Base-by-base conservation (phyloP, 73 alveolate genomes). In the Blepharisma stoltei region DNA sequence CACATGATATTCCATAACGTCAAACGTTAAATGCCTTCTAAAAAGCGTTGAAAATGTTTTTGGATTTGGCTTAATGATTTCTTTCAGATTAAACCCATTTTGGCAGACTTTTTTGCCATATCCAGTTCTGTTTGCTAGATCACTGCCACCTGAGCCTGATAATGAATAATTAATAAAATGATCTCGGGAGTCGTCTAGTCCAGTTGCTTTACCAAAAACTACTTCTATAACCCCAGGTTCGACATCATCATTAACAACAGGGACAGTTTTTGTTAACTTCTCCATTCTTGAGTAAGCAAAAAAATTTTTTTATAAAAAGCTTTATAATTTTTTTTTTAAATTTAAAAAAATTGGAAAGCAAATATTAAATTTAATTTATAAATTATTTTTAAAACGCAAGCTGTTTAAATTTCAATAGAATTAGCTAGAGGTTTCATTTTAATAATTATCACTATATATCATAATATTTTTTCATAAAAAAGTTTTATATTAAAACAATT, bases 141-240 rank as follows among this genome's bases (percentile, higher is more conserved):
- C 23, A n/a, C 23, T 38, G 2, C 73, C 73, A 2, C 46, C 73
- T 18, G 23, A n/a, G 14, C 46, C 73, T 18, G 23, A n/a, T 38
- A 60, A 18, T 20, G 73, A 60, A 25, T 60, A 60, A 20, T n/a
- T 60, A 20, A 60, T 25, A 60, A 60, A 25, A 60, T 60, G 23
- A 25, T 60, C 46, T 0, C 23, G 46, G 14, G 18, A 14, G 23
- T 60, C 73, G 2, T 14, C 14, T 1, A 60, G 45, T 38, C 73
- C 73, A 20, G 73, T 18, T 2, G 73, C 73, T 5, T 60, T 60
- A 18, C 73, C 73, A 25, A 14, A 60, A 20, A 38, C 45, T 14
- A 60, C 23, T 38, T 60, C 73, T 18, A 60, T n/a, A 14, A 2
- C 48, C 6, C 73, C 73, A 60, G 45, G 48, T 60, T 60, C 73